Evolutionary conservation across 2,329 filamentous ascomycete genomes (phyloP).

Genomic region (Claviceps africana): DNA sequence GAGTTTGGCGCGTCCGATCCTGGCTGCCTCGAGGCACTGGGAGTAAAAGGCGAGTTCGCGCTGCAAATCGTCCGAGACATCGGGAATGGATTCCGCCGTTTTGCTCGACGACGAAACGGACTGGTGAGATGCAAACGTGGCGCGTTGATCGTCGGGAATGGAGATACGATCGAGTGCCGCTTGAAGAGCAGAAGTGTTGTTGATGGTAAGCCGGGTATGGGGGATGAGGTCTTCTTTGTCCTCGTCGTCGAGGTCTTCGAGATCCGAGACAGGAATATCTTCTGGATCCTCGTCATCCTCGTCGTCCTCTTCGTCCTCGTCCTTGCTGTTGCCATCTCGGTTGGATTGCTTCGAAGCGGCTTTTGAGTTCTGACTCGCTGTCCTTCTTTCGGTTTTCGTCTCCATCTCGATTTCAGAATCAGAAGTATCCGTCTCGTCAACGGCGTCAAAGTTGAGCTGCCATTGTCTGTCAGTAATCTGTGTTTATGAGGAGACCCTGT

Average conservation of each 20-base stretch:
- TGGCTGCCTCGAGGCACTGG: slow-evolving; percentile 69
- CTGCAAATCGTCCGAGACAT: slow-evolving; percentile 81
- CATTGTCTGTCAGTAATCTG: background rate
- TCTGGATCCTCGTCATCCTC: slow-evolving; percentile 61
- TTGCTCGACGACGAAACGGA: slow-evolving; percentile 53
- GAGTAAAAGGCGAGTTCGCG: slow-evolving; percentile 90
- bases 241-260: slow-evolving; percentile 62
- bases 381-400: slow-evolving; percentile 38
- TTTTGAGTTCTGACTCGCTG: slow-evolving; percentile 15
- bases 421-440: slow-evolving; percentile 47
- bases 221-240: slow-evolving; percentile 79
- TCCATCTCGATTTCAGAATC: slow-evolving; percentile 69
- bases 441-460: slow-evolving; percentile 38
- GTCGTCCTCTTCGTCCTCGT: too few species aligned
- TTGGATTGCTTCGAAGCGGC: slow-evolving; percentile 7
- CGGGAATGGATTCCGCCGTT: slow-evolving; percentile 53
- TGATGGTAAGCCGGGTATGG: slow-evolving; percentile 88
- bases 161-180: slow-evolving; percentile 65
- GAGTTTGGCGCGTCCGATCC: slow-evolving; percentile 57
- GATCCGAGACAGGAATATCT: slow-evolving; percentile 79
- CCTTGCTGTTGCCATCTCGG: slow-evolving; percentile 21
- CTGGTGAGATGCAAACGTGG: slow-evolving; percentile 75
- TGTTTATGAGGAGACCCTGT: background rate
- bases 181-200: slow-evolving; percentile 81
- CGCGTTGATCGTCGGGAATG: slow-evolving; percentile 49